Percentiles rank a stretch among this genome's conserved stretches.
Evolutionary conservation across 805 yeast species (phyloP).

Genomic region (Saturnispora halmiae): DNA sequence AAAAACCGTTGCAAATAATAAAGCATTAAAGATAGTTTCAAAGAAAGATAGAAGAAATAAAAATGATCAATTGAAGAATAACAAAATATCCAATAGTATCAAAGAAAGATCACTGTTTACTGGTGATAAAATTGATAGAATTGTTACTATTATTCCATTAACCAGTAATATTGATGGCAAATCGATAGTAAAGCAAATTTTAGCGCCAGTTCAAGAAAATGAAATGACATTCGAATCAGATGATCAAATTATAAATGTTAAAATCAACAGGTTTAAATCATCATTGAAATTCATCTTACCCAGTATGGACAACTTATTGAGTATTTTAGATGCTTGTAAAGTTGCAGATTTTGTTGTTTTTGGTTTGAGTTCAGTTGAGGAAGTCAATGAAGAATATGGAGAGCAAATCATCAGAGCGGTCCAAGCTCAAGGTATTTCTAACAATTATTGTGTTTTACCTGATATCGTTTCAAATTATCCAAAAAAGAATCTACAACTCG

Average conservation of each 20-base stretch:
- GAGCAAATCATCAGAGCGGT: conserved; percentile 85
- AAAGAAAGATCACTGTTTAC: conserved; percentile 58
- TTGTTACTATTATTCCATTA: conserved; percentile 72
- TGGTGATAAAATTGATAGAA: conserved; percentile 66
- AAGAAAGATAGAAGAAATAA: conserved; percentile 66
- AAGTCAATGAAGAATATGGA: conserved; percentile 71
- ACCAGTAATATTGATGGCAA: conserved; percentile 57
- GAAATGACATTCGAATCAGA: conserved; percentile 26
- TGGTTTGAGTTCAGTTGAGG: conserved; percentile 79
- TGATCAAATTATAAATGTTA: conserved; percentile 45
- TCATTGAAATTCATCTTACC: conserved; percentile 68
- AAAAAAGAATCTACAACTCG: conserved; percentile 68
- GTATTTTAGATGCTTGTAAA: conserved; percentile 78
- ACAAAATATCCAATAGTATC: conserved; percentile 55
- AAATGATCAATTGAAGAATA: conserved; percentile 65
- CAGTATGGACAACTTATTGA: conserved; percentile 52
- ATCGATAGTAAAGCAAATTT: conserved; percentile 44
- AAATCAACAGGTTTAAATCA: conserved; percentile 61
- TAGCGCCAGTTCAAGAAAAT: conserved; percentile 30
- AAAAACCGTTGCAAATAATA: conserved; percentile 35
- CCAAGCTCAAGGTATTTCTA: conserved; percentile 85
- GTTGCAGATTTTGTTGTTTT: conserved; percentile 84
- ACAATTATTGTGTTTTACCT: conserved; percentile 69
- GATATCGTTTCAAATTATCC: conserved; percentile 60
- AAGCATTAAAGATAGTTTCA: conserved; percentile 32